A percentile compares a stretch with the other conserved stretches of the same genome.
Conservation (phyloP, 768 basidiomycete genomes). For the Artomyces pyxidatus region DNA sequence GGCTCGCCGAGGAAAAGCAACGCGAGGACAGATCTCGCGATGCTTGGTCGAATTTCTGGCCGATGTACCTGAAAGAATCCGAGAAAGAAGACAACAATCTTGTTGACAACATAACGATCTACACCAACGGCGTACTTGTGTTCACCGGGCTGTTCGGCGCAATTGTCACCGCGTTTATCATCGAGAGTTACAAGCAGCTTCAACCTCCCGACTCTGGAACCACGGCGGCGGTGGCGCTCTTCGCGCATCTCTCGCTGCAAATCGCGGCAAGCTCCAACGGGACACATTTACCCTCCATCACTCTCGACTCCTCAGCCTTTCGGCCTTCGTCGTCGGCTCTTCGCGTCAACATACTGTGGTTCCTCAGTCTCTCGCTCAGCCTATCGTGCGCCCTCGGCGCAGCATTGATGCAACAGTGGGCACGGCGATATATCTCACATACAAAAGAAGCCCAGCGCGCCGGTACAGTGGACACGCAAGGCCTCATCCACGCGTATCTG, state of each 20-base stretch:
- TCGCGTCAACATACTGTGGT: conserved; percentile 7
- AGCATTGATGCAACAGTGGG: conserved; percentile 9
- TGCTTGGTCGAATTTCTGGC: too few relatives aligned
- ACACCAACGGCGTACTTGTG: neutral
- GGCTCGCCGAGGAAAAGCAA: too few relatives aligned
- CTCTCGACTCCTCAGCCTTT: neutral
- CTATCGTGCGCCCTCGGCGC: conserved; percentile 7
- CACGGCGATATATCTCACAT: conserved; percentile 6
- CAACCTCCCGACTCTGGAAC: neutral
- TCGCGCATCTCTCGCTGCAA: too few relatives aligned
- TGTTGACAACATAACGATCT: conserved; percentile 1
- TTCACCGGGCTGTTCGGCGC: conserved; percentile 8
- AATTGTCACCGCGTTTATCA: conserved; percentile 2
- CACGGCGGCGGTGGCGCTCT: neutral
- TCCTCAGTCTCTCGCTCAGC: conserved; percentile 7
- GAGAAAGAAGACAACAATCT: conserved; percentile 2
- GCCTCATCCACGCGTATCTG: conserved; percentile 2
- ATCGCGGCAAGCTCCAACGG: neutral
- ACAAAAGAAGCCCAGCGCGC: neutral
- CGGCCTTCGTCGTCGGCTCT: neutral
- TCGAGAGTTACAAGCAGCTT: conserved; percentile 2
- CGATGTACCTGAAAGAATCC: conserved; percentile 3
- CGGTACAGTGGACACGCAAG: conserved; percentile 1
- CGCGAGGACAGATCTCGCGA: too few relatives aligned
- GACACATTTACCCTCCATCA: neutral